Percentiles rank a stretch among this genome's conserved stretches.
These are phyloP conservation scores for Trichoderma sp. DNA, from an alignment of 2,329 filamentous ascomycete species.

Conservation along the genomic window DNA sequence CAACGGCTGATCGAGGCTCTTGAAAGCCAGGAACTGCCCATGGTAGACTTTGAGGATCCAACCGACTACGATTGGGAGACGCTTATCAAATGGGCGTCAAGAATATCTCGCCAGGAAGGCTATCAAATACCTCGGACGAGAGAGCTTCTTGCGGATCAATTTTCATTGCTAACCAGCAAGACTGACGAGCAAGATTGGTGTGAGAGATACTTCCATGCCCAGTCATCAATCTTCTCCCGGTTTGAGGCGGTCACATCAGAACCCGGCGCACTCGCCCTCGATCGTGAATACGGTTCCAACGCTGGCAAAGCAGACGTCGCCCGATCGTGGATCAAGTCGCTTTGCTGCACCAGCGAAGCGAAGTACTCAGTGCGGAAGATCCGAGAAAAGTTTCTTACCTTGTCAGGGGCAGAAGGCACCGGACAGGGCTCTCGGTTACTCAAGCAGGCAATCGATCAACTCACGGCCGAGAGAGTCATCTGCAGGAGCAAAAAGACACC, in stretches of 20 bases:
- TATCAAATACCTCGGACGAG: constrained; percentile 53
- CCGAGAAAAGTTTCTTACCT: constrained; percentile 53
- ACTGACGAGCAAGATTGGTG: constrained; percentile 50
- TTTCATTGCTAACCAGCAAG: constrained; percentile 44
- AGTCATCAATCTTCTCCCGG: constrained; percentile 59
- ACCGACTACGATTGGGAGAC: constrained; percentile 68
- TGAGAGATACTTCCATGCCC: constrained; percentile 58
- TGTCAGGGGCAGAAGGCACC: constrained; percentile 47
- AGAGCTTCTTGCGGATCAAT: constrained; percentile 48
- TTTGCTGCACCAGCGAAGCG: constrained; percentile 56
- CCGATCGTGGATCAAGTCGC: constrained; percentile 61
- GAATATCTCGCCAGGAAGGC: constrained; percentile 51
- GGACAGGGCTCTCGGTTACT: constrained; percentile 49
- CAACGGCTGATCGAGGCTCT: constrained; percentile 67
- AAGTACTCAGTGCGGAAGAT: constrained; percentile 54
- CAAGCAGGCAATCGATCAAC: constrained; percentile 50
- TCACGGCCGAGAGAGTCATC: constrained; percentile 57
- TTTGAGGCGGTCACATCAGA: constrained; percentile 57
- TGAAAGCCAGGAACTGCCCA: constrained; percentile 60
- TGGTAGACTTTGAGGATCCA: constrained; percentile 65
- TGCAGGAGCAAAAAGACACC: constrained; percentile 62
- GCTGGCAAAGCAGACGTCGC: constrained; percentile 44
- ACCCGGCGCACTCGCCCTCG: constrained; percentile 45
- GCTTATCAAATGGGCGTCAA: constrained; percentile 68
- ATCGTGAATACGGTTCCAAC: neutral